Evolutionary conservation across 768 basidiomycete genomes (phyloP).

Genomic region (Cystobasidium ongulense): DNA sequence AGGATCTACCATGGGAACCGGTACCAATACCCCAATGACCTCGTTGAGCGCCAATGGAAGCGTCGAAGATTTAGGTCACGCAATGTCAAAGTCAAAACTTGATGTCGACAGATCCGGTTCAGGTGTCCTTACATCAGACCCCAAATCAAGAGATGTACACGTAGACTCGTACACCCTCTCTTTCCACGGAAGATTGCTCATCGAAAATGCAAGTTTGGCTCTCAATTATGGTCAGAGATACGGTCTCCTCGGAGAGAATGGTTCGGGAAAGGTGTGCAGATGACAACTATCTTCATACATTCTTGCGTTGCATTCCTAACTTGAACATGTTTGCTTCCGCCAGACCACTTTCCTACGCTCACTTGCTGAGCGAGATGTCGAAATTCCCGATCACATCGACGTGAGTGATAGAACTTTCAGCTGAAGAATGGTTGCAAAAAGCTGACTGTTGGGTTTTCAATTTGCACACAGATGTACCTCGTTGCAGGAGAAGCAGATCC

Average conservation of each 20-base stretch:
- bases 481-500: slow-evolving; percentile 94
- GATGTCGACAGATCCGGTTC: slow-evolving; percentile 77
- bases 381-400: slow-evolving; percentile 89
- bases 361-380: slow-evolving; percentile 87
- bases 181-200: slow-evolving; percentile 79
- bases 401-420: slow-evolving; percentile 38
- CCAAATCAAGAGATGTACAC: slow-evolving; percentile 91
- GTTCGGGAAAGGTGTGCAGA: slow-evolving; percentile 79
- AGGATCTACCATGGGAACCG: slow-evolving; percentile 56
- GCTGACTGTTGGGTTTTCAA: not conserved
- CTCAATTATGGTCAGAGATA: slow-evolving; percentile 86
- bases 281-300: not conserved
- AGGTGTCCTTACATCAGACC: slow-evolving; percentile 86
- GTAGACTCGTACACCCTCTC: slow-evolving; percentile 91
- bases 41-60: slow-evolving; percentile 70
- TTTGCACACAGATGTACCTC: slow-evolving; percentile 63
- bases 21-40: slow-evolving; percentile 70
- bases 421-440: not conserved
- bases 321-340: not conserved
- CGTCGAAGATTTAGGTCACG: slow-evolving; percentile 61
- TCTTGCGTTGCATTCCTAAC: not conserved
- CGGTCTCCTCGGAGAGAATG: slow-evolving; percentile 92
- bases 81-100: slow-evolving; percentile 80
- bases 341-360: slow-evolving; percentile 95
- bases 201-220: slow-evolving; percentile 58